These are phyloP conservation scores for Iberis pinnata DNA, from an alignment of 345 rosid species.

Conservation along the genomic window DNA sequence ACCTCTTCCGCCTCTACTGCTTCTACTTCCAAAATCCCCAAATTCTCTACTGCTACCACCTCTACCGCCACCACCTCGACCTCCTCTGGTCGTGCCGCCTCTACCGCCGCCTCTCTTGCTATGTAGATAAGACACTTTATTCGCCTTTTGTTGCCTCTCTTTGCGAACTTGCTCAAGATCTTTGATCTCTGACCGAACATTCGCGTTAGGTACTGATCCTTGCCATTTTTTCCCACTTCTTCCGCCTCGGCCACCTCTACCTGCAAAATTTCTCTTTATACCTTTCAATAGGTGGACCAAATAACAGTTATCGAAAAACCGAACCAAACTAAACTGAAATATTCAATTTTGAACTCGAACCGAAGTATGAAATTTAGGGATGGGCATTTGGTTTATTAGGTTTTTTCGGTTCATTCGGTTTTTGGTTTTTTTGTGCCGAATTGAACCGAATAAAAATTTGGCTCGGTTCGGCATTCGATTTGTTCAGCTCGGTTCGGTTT, in stretches of 20 bases:
- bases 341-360: too few relatives aligned
- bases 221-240: constrained; percentile 41
- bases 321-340: too few relatives aligned
- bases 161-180: constrained; percentile 82
- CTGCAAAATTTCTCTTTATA: constrained; percentile 12
- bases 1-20: constrained; percentile 41
- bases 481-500: too few relatives aligned
- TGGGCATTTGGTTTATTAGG: too few relatives aligned
- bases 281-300: too few relatives aligned
- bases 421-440: too few relatives aligned
- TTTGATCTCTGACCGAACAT: constrained; percentile 80
- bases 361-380: too few relatives aligned
- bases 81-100: constrained; percentile 26
- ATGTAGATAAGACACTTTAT: constrained; percentile 48
- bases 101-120: constrained; percentile 45
- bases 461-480: too few relatives aligned
- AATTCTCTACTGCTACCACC: constrained; percentile 20
- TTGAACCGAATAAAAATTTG: too few relatives aligned
- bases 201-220: constrained; percentile 52
- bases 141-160: constrained; percentile 75
- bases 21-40: constrained; percentile 16
- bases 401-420: too few relatives aligned
- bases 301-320: too few relatives aligned
- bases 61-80: constrained; percentile 10
- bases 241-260: constrained; percentile 28